phyloP scores from a whole-genome alignment of 2,329 filamentous ascomycete species.

The Phyllosticta citrichinensis region DNA sequence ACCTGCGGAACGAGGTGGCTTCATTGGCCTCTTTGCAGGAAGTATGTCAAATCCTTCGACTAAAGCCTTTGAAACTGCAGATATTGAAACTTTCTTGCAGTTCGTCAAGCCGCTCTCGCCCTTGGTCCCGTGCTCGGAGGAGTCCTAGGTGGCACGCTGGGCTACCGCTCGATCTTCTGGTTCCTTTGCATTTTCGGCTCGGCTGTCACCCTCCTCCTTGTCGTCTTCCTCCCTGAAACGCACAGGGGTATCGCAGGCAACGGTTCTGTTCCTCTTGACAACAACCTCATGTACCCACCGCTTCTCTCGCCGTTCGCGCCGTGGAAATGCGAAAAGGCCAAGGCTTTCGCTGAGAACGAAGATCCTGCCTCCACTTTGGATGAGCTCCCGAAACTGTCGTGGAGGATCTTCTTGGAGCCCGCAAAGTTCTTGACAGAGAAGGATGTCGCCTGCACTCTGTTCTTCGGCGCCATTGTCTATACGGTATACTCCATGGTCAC shows the following conservation, averaged over 20 bases:
- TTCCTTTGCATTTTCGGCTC: slow-evolving; percentile 40
- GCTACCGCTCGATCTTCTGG: slow-evolving; percentile 46
- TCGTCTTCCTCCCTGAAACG: slow-evolving; percentile 31
- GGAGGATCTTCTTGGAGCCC: slow-evolving; percentile 2
- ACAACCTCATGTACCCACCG: neutral
- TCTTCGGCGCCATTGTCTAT: slow-evolving; percentile 43
- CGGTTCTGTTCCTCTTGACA: neutral
- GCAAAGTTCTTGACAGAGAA: slow-evolving; percentile 12
- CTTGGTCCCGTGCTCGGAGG: slow-evolving; percentile 44
- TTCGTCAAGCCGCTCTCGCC: slow-evolving; percentile 16
- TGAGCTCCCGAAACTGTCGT: neutral
- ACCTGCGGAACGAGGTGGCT: slow-evolving; percentile 1
- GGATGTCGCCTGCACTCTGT: slow-evolving; percentile 35
- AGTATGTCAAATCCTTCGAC: neutral
- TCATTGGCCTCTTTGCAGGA: slow-evolving; percentile 5
- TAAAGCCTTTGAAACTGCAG: too few species aligned
- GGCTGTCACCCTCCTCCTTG: slow-evolving; percentile 23
- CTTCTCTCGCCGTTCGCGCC: neutral
- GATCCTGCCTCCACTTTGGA: neutral
- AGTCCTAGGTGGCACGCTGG: slow-evolving; percentile 35
- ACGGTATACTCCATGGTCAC: slow-evolving; percentile 48
- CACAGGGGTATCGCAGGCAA: slow-evolving; percentile 18
- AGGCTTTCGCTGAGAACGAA: neutral
- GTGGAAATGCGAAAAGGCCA: neutral
- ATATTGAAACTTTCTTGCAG: neutral